Evolutionary conservation across 176 grass and related monocot species (phyloP).

Genomic region (Bonia amplexicaulis): DNA sequence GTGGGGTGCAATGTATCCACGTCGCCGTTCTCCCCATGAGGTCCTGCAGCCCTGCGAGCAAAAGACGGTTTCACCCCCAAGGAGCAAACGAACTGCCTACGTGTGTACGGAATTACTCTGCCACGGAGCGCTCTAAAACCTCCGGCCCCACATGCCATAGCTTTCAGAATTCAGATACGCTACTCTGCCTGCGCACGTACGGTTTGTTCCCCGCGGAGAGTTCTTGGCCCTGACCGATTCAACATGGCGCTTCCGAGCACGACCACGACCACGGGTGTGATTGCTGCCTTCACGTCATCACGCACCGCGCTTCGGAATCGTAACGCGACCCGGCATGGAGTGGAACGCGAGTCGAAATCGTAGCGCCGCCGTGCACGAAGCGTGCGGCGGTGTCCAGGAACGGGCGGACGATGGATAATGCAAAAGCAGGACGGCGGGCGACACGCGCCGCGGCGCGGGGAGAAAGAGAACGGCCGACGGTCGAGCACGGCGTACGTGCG

Average conservation of each 20-base stretch:
- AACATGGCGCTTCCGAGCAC: background rate
- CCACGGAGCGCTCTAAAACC: background rate
- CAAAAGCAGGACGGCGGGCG: background rate
- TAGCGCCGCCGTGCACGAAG: background rate
- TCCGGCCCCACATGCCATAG: background rate
- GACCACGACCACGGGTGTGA: background rate
- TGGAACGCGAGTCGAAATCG: background rate
- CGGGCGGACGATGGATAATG: background rate
- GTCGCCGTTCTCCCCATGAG: slow-evolving; percentile 6
- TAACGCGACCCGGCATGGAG: background rate
- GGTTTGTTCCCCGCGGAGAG: background rate
- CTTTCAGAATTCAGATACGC: slow-evolving; percentile 27
- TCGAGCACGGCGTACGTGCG: background rate
- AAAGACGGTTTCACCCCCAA: background rate
- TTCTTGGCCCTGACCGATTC: background rate
- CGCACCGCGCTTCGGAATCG: slow-evolving; percentile 26
- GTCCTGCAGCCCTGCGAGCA: background rate
- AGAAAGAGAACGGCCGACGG: background rate
- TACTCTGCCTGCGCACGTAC: background rate
- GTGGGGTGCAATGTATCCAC: background rate
- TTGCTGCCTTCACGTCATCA: slow-evolving; percentile 36
- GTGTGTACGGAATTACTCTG: background rate
- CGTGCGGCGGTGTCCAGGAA: background rate
- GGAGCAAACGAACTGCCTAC: background rate
- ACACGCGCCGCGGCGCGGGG: background rate